Evolutionary conservation across 371 early-diverging fungal genomes (phyloP), one percentile per base, ranked within the genome.

Genomic region (Smittium culicis): DNA sequence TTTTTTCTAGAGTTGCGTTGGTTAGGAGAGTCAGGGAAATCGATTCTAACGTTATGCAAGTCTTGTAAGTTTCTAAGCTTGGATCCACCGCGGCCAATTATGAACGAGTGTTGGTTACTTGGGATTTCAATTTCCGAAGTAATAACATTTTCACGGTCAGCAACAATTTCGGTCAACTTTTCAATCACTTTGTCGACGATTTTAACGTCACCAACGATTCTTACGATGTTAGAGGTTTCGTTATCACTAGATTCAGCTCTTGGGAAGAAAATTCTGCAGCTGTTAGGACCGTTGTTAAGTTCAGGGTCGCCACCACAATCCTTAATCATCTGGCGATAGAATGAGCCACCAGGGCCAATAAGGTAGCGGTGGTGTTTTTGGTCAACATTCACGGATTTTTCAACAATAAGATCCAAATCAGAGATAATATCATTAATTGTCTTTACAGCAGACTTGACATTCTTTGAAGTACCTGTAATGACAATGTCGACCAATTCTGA

Each of bases 321-420:
- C 59, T 79, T 78, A 60, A 90, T 81, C 33, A 90, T 76, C 57
- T 82, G 81, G 35, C 85, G 83, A 61, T 91, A 83, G 56, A 81
- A 76, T 25, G 79, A 68, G 35, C 92, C 92, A 55, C 80, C 81
- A 16, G 86, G 77, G 1, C 93, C 93, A 66, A 91, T 92, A 70
- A 92, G 76, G 69, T 78, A 76, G 64, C 85, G 83, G 78, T 92
- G 93, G 68, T 88, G 74, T 65, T 77, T 79, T 60, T 70, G 71
- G 28, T 85, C 83, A 54, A 92, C 81, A 1, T 63, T 32, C 11
- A 92, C 67, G 16, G 70, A 69, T n/a, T 74, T 73, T 35, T 78
- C 82, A 5, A 72, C 74, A 66, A 78, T 80, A 0, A 77, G 65
- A 69, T 79, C 77, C 64, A 80, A 81, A 60, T 82, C 84, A 31